A percentile compares a stretch with the other conserved stretches of the same genome.
These are phyloP conservation scores for Yamadazyma sp. DNA, from an alignment of 1,139 yeast genomes.

Conservation along the genomic window DNA sequence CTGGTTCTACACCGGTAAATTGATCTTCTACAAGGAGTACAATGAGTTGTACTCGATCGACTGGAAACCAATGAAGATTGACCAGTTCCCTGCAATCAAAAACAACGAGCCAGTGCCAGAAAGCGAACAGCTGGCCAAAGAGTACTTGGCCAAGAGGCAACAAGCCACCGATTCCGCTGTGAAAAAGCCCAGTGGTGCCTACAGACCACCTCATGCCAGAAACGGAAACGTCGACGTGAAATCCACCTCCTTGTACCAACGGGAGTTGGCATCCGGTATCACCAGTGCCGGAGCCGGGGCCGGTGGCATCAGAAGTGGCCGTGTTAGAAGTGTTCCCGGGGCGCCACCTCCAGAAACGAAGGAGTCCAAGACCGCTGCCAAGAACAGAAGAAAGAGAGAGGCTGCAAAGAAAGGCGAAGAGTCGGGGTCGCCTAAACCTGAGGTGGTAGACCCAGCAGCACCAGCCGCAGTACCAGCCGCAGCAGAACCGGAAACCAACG, in stretches of 20 bases:
- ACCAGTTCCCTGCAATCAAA: constrained; percentile 59
- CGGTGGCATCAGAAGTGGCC: constrained; percentile 21
- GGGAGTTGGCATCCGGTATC: constrained; percentile 43
- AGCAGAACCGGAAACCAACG: constrained; percentile 15
- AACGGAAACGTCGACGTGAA: constrained; percentile 35
- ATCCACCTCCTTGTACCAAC: constrained; percentile 56
- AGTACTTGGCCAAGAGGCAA: constrained; percentile 48
- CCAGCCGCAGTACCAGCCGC: too few relatives aligned
- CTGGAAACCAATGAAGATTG: constrained; percentile 81
- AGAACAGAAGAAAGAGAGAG: constrained; percentile 79
- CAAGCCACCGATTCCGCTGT: constrained; percentile 39
- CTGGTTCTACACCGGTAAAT: constrained; percentile 89
- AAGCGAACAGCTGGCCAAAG: constrained; percentile 68
- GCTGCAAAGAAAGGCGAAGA: constrained; percentile 48
- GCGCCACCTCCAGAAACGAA: constrained; percentile 42
- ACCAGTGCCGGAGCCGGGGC: constrained; percentile 20
- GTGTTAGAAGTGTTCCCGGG: constrained; percentile 42
- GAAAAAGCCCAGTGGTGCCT: constrained; percentile 76
- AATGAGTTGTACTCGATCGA: constrained; percentile 76
- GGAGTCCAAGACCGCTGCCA: constrained; percentile 65
- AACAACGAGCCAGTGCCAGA: constrained; percentile 55
- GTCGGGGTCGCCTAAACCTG: constrained; percentile 20
- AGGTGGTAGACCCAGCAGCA: constrained; percentile 10
- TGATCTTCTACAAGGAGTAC: constrained; percentile 76
- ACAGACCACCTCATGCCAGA: constrained; percentile 95